Percentiles rank a stretch among this genome's conserved stretches.
Evolutionary conservation across 169 alveolate genomes (phyloP).

Genomic region (Cryptosporidium tyzzeri): DNA sequence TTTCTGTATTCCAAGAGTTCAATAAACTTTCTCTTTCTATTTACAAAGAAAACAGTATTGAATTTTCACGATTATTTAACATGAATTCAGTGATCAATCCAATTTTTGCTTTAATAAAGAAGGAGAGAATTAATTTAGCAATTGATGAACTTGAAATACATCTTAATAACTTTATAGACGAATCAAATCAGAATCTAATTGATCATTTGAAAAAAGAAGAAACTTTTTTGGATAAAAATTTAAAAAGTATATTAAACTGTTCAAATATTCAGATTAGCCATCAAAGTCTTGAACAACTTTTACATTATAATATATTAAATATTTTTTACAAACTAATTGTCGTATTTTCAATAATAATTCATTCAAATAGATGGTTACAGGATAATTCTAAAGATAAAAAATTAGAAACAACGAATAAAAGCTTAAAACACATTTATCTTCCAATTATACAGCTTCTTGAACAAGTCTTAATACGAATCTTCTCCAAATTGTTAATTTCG

Average conservation of each 20-base stretch:
- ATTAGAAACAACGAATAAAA: not conserved
- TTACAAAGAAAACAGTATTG: not conserved
- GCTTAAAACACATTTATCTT: not conserved
- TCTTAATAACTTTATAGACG: conserved; percentile 24
- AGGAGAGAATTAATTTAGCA: conserved; percentile 45
- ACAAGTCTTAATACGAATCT: conserved; percentile 12
- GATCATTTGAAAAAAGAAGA: not conserved
- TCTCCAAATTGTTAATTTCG: not conserved
- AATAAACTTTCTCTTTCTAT: not conserved
- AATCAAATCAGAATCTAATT: not conserved
- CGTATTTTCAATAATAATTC: conserved; percentile 12
- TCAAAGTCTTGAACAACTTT: not conserved
- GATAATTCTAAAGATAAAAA: not conserved
- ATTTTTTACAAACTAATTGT: conserved; percentile 25
- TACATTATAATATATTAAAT: conserved; percentile 1
- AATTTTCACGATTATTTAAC: not conserved
- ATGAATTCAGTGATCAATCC: conserved; percentile 28
- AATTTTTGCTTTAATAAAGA: conserved; percentile 28
- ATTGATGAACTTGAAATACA: conserved; percentile 60
- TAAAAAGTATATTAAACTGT: not conserved
- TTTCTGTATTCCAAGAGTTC: not conserved
- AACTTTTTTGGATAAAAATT: not conserved
- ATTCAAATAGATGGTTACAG: not conserved
- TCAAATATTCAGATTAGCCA: not conserved
- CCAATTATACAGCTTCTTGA: conserved; percentile 49